Evolutionary conservation across 2,329 filamentous ascomycete genomes (phyloP).

Genomic region (Aphanoascus verrucosus): DNA sequence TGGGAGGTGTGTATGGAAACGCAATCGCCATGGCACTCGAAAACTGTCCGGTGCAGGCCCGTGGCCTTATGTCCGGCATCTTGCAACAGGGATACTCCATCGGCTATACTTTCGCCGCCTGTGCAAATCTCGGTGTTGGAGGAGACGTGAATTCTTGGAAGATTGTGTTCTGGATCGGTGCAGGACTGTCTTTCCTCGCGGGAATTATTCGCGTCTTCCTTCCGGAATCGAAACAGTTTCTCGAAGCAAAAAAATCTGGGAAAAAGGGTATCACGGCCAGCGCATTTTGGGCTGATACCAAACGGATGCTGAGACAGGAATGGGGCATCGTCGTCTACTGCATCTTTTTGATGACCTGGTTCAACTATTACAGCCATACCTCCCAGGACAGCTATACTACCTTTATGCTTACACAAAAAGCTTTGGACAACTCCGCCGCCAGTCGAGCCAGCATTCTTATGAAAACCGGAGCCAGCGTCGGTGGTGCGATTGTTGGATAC

Average conservation of each 20-base stretch:
- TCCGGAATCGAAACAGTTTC: conserved; percentile 70
- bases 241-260: conserved; percentile 54
- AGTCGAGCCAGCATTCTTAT: conserved; percentile 69
- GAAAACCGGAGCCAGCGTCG: conserved; percentile 67
- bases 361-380: conserved; percentile 66
- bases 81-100: conserved; percentile 56
- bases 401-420: conserved; percentile 65
- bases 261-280: conserved; percentile 36
- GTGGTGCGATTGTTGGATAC: conserved; percentile 63
- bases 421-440: conserved; percentile 52
- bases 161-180: conserved; percentile 81
- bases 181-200: conserved; percentile 66
- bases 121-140: conserved; percentile 43
- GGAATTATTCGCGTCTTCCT: conserved; percentile 68
- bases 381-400: conserved; percentile 74
- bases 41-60: conserved; percentile 49
- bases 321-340: conserved; percentile 73
- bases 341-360: conserved; percentile 66
- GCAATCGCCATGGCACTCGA: conserved; percentile 53
- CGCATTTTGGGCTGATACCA: conserved; percentile 59
- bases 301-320: conserved; percentile 55
- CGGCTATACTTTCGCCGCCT: conserved; percentile 52
- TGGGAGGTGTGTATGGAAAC: conserved; percentile 49
- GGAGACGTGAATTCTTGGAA: conserved; percentile 74
- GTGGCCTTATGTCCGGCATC: conserved; percentile 52